Percentiles rank a stretch among this genome's conserved stretches.
These are phyloP conservation scores for Atractiella rhizophila DNA, from an alignment of 768 basidiomycete species.

Conservation along the genomic window DNA sequence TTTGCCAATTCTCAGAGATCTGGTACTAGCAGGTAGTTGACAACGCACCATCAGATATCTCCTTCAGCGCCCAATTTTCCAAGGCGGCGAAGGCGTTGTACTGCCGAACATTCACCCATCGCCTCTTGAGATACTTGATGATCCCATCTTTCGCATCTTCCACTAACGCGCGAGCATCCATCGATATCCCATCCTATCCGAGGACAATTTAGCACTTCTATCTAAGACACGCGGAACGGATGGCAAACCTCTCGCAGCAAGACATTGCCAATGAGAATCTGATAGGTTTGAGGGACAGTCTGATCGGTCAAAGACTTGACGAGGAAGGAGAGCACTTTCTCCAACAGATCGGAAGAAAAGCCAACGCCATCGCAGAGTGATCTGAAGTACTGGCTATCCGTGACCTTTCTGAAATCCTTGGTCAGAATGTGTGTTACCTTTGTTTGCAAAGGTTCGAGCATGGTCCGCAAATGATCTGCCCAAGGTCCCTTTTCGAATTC, in stretches of 20 bases:
- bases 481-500: constrained; percentile 24
- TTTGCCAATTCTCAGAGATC: neutral
- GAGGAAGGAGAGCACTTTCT: constrained; percentile 43
- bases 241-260: constrained; percentile 28
- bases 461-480: constrained; percentile 40
- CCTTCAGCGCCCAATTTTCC: constrained; percentile 69
- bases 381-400: constrained; percentile 43
- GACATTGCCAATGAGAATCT: constrained; percentile 16
- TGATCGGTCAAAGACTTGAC: constrained; percentile 37
- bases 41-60: constrained; percentile 51
- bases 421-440: constrained; percentile 38
- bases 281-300: constrained; percentile 47
- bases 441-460: constrained; percentile 39
- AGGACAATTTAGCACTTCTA: constrained; percentile 42
- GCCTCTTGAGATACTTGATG: constrained; percentile 44
- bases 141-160: constrained; percentile 43
- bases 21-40: neutral
- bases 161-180: constrained; percentile 36
- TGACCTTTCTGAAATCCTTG: constrained; percentile 36
- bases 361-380: constrained; percentile 51
- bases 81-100: constrained; percentile 55
- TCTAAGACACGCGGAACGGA: neutral
- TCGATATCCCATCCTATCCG: constrained; percentile 11
- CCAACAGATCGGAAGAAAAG: constrained; percentile 42
- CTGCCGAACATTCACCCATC: constrained; percentile 49